Percentiles rank a stretch among this genome's conserved stretches.
Evolutionary conservation across 2,329 filamentous ascomycete species (phyloP).

Genomic region (Ramichloridium luteum): DNA sequence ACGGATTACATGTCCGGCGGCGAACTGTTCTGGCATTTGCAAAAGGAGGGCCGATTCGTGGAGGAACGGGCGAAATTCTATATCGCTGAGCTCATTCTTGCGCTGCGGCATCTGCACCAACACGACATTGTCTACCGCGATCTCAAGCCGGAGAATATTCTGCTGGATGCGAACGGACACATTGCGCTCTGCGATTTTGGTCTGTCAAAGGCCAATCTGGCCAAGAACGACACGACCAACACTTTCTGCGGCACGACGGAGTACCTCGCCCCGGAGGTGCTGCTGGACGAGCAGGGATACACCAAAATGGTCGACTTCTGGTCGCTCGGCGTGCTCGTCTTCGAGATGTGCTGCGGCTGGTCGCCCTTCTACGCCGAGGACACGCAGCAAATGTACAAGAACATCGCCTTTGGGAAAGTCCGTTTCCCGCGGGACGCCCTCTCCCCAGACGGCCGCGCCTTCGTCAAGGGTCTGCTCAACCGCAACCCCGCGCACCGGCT

Average conservation of each 20-base stretch:
- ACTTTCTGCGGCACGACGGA: conserved; percentile 98
- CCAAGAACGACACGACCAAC: conserved; percentile 95
- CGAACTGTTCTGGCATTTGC: conserved; percentile 96
- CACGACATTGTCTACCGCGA: conserved; percentile 98
- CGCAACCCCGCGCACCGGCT: conserved; percentile 92
- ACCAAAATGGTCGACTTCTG: conserved; percentile 99
- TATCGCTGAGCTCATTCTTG: conserved; percentile 91
- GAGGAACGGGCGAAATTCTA: conserved; percentile 96
- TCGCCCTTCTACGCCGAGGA: conserved; percentile 98
- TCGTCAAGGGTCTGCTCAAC: conserved; percentile 94
- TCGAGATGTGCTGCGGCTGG: conserved; percentile 99
- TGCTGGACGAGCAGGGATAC: conserved; percentile 92
- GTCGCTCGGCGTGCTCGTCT: conserved; percentile 93
- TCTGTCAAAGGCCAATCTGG: conserved; percentile 90
- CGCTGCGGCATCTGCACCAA: conserved; percentile 86
- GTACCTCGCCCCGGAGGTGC: conserved; percentile 88
- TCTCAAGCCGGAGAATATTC: conserved; percentile 92
- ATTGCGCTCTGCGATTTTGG: conserved; percentile 97
- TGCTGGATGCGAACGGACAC: conserved; percentile 92
- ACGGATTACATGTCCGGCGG: conserved; percentile 99
- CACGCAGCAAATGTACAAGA: conserved; percentile 99
- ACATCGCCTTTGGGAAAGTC: conserved; percentile 98
- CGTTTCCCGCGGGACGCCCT: conserved; percentile 90
- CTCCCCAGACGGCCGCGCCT: conserved; percentile 88
- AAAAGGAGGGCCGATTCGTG: conserved; percentile 91